Conservation (phyloP, 352 stramenopile genomes). For the Pythium dissimile region DNA sequence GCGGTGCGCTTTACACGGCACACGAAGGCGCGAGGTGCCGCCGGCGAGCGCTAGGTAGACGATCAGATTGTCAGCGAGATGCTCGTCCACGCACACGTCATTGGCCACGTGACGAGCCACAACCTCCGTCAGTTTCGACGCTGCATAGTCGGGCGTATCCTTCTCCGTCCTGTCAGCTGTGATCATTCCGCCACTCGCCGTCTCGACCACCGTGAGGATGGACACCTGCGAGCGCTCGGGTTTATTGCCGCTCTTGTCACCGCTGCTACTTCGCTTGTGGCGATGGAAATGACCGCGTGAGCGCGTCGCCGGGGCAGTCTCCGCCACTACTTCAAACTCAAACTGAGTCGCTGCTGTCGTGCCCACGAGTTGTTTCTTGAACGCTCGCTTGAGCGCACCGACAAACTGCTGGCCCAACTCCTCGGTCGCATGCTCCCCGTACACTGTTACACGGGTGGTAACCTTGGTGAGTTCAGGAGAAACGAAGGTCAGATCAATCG, state of each 20-base stretch:
- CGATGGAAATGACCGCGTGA: constrained; percentile 10
- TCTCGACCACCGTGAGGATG: constrained; percentile 40
- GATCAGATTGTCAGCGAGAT: constrained; percentile 66
- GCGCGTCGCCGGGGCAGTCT: constrained; percentile 5
- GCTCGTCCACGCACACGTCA: constrained; percentile 65
- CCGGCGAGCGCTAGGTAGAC: constrained; percentile 65
- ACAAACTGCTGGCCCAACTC: constrained; percentile 36
- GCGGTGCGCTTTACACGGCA: constrained; percentile 38
- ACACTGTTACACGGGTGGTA: constrained; percentile 41
- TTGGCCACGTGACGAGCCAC: constrained; percentile 31
- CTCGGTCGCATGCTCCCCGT: constrained; percentile 32
- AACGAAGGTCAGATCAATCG: constrained; percentile 38
- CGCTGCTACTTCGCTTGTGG: constrained; percentile 11
- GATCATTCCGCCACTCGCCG: constrained; percentile 36
- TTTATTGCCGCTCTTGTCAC: constrained; percentile 5
- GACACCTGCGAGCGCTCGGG: constrained; percentile 36
- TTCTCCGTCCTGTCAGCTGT: constrained; percentile 38
- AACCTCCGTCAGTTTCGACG: constrained; percentile 18
- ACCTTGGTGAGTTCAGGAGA: constrained; percentile 30
- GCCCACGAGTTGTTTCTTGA: constrained; percentile 23
- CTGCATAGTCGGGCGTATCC: constrained; percentile 36
- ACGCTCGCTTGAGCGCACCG: constrained; percentile 23
- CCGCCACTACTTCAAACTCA: constrained; percentile 34
- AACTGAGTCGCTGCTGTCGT: constrained; percentile 1
- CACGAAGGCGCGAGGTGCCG: constrained; percentile 47